Conservation (phyloP, 257 asterid species). For the Dorcoceras hygrometricum region DNA sequence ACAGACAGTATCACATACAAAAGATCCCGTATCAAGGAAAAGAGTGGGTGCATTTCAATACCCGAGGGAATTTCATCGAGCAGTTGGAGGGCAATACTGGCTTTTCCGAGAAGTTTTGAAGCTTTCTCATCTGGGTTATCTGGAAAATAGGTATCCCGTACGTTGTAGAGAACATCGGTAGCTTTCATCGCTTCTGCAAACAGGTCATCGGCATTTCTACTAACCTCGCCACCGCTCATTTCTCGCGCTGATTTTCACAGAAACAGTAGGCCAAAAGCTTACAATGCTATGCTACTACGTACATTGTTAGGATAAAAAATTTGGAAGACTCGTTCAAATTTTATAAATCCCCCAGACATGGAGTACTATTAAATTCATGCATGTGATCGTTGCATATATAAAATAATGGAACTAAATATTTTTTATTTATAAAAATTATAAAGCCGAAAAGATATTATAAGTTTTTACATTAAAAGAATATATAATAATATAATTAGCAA, state of each 20-base stretch:
- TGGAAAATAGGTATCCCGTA: constrained; percentile 60
- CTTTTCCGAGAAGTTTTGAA: constrained; percentile 42
- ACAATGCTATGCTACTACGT: background rate
- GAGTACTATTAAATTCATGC: too few relatives aligned
- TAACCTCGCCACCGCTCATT: constrained; percentile 38
- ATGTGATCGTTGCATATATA: too few relatives aligned
- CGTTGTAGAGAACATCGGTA: constrained; percentile 52
- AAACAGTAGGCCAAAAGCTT: background rate
- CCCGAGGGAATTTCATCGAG: constrained; percentile 75
- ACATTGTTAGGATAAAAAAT: too few relatives aligned
- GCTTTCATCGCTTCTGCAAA: constrained; percentile 49
- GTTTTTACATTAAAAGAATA: too few relatives aligned
- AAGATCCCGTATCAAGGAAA: background rate
- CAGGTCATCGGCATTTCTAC: constrained; percentile 44
- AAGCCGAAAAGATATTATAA: too few relatives aligned
- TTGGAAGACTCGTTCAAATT: too few relatives aligned
- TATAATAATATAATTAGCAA: too few relatives aligned
- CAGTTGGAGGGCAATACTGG: constrained; percentile 47
- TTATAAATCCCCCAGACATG: too few relatives aligned
- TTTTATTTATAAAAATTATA: too few relatives aligned
- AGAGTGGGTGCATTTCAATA: background rate
- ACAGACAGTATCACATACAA: constrained; percentile 5
- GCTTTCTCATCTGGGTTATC: constrained; percentile 50
- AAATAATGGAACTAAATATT: too few relatives aligned
- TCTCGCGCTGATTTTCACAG: constrained; percentile 2